Percentiles rank a stretch among this genome's conserved stretches.
These are phyloP conservation scores for Melaleuca quinquenervia DNA, from an alignment of 345 rosid genomes.

Conservation along the genomic window DNA sequence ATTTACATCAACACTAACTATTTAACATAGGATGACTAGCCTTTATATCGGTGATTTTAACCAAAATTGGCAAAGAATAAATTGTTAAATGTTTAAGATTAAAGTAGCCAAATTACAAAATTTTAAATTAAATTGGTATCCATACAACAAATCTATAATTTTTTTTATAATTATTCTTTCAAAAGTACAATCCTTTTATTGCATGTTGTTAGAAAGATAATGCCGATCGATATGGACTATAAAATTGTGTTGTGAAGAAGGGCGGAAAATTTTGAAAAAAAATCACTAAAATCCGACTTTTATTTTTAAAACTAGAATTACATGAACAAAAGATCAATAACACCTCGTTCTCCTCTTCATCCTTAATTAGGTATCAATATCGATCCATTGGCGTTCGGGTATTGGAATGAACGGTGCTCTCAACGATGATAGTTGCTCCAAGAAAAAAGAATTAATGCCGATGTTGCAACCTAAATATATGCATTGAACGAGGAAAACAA, in stretches of 20 bases:
- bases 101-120: fast-evolving
- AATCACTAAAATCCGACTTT: neutral
- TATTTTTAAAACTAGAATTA: neutral
- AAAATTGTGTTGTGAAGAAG: neutral
- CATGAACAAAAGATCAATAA: neutral
- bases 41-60: neutral
- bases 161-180: neutral
- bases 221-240: neutral
- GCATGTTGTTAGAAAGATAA: neutral
- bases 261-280: neutral
- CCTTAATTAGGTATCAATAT: neutral
- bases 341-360: neutral
- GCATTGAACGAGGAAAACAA: neutral
- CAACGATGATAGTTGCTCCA: neutral
- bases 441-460: neutral
- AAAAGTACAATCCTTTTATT: neutral
- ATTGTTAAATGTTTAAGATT: neutral
- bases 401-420: neutral
- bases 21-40: fast-evolving
- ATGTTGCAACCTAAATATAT: neutral
- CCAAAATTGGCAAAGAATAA: neutral
- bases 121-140: fast-evolving
- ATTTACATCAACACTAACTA: fast-evolving
- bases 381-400: neutral
- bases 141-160: fast-evolving